phyloP scores from a whole-genome alignment of 2,329 filamentous ascomycete species.

The Dryadomyces quercivorus region DNA sequence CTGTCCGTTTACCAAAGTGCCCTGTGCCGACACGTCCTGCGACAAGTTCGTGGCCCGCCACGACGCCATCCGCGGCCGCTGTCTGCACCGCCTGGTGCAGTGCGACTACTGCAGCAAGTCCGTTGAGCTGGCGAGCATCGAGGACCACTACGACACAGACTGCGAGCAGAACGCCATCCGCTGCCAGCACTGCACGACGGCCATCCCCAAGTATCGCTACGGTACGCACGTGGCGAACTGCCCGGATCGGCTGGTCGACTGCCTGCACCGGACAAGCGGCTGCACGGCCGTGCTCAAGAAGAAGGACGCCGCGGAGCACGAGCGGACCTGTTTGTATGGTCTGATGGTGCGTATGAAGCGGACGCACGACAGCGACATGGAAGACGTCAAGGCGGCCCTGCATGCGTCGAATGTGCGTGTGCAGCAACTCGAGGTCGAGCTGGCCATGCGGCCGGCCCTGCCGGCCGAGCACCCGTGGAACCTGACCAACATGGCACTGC shows the following conservation, averaged over 20 bases:
- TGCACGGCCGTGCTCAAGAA: constrained; percentile 30
- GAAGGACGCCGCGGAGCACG: constrained; percentile 31
- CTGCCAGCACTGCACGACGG: constrained; percentile 36
- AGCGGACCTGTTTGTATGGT: constrained; percentile 37
- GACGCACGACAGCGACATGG: constrained; percentile 9
- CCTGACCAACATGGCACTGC: background rate
- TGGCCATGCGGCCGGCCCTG: background rate
- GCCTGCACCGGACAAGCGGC: constrained; percentile 36
- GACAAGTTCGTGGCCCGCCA: constrained; percentile 37
- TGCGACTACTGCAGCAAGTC: constrained; percentile 42
- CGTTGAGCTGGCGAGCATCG: constrained; percentile 35
- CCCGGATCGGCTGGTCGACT: constrained; percentile 24
- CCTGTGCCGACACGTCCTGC: constrained; percentile 43
- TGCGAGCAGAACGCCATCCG: constrained; percentile 34
- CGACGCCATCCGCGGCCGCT: constrained; percentile 34
- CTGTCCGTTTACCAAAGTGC: constrained; percentile 42
- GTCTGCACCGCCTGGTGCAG: constrained; percentile 37
- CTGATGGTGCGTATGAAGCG: constrained; percentile 14
- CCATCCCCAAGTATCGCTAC: constrained; percentile 31
- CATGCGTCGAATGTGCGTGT: constrained; percentile 10
- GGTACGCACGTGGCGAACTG: constrained; percentile 37
- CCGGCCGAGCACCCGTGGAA: background rate
- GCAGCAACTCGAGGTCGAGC: constrained; percentile 7
- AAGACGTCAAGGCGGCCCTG: constrained; percentile 7
- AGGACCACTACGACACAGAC: constrained; percentile 27